phyloP scores from a whole-genome alignment of 192 early-diverging fungal genomes.

The Diversispora eburnea region DNA sequence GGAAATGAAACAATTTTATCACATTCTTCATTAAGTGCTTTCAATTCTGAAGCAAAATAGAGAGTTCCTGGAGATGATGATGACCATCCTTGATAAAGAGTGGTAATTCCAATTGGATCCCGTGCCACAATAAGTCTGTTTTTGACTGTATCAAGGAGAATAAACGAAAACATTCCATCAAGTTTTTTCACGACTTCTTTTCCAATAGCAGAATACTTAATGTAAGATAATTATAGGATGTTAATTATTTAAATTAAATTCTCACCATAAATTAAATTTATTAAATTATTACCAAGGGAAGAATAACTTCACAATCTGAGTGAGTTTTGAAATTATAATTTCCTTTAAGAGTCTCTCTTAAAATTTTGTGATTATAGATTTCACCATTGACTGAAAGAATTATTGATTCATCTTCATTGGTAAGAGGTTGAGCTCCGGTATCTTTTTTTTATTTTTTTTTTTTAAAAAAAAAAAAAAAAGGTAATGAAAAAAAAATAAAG shows the following conservation, averaged over 20 bases:
- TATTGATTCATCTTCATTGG: slow-evolving; percentile 83
- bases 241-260: too few species aligned
- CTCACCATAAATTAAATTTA: background rate
- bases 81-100: slow-evolving; percentile 92
- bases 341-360: slow-evolving; percentile 71
- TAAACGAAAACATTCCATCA: slow-evolving; percentile 97
- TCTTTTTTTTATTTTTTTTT: slow-evolving; percentile 44
- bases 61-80: slow-evolving; percentile 77
- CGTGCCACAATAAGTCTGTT: slow-evolving; percentile 88
- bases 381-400: slow-evolving; percentile 96
- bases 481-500: background rate
- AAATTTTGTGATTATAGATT: slow-evolving; percentile 96
- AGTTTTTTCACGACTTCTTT: slow-evolving; percentile 77
- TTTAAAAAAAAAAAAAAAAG: slow-evolving; percentile 3
- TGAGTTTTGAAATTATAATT: slow-evolving; percentile 84
- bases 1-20: slow-evolving; percentile 97
- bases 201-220: slow-evolving; percentile 82
- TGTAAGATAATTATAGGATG: too few species aligned
- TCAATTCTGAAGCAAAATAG: slow-evolving; percentile 94
- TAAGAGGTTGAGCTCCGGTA: slow-evolving; percentile 93
- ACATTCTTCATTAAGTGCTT: slow-evolving; percentile 95
- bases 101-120: slow-evolving; percentile 98
- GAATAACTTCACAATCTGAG: slow-evolving; percentile 97
- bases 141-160: slow-evolving; percentile 78
- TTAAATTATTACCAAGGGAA: slow-evolving; percentile 70